phyloP scores from a whole-genome alignment of 225 moss, liverwort and hornwort genomes.

The Bryoerythrophyllum caledonicum region DNA sequence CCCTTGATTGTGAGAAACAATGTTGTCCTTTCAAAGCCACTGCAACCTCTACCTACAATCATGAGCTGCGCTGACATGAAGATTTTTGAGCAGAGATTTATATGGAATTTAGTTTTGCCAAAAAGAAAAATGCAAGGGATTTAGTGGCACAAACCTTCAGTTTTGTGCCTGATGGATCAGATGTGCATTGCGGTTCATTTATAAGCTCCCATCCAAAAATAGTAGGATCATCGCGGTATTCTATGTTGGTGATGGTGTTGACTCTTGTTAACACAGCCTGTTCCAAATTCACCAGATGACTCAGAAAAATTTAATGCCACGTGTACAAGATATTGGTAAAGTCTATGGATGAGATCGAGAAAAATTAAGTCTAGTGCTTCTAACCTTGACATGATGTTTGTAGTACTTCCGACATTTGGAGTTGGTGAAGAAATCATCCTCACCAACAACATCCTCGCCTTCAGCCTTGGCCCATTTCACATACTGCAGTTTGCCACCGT shows the following conservation, averaged over 20 bases:
- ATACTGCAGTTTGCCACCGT: slow-evolving; percentile 67
- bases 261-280: slow-evolving; percentile 62
- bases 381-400: slow-evolving; percentile 67
- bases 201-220: slow-evolving; percentile 74
- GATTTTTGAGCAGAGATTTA: too few relatives aligned
- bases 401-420: slow-evolving; percentile 48
- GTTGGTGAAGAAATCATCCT: slow-evolving; percentile 65
- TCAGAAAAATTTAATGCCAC: neutral
- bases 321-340: too few relatives aligned
- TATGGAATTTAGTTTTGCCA: too few relatives aligned
- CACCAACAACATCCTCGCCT: slow-evolving; percentile 39
- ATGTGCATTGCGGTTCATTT: slow-evolving; percentile 42
- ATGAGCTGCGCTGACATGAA: too few relatives aligned
- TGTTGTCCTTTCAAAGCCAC: too few relatives aligned
- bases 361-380: too few relatives aligned
- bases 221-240: slow-evolving; percentile 49
- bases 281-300: neutral
- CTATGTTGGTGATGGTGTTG: slow-evolving; percentile 41
- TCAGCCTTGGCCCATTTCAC: slow-evolving; percentile 52
- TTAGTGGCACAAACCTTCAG: slow-evolving; percentile 27
- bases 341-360: too few relatives aligned
- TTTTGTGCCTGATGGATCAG: slow-evolving; percentile 48
- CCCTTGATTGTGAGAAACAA: too few relatives aligned
- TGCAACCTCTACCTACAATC: too few relatives aligned
- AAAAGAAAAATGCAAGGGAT: neutral